Conservation (phyloP, 2,329 filamentous ascomycete species). For the Cadophora sp. region DNA sequence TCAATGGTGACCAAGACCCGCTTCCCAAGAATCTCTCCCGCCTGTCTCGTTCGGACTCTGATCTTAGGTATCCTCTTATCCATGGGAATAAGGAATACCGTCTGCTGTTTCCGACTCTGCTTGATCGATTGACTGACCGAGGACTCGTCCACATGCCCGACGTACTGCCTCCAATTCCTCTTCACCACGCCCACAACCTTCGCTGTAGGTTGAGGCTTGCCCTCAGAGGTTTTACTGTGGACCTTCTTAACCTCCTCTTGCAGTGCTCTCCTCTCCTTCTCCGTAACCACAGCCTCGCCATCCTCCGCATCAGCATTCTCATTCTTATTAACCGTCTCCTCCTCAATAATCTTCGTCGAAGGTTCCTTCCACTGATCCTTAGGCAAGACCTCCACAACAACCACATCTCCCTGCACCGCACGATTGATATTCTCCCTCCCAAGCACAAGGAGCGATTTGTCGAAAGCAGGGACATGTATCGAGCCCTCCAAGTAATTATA, state of each 20-base stretch:
- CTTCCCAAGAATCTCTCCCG: conserved; percentile 86
- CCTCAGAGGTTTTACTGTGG: conserved; percentile 78
- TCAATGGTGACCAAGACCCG: conserved; percentile 93
- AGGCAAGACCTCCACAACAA: conserved; percentile 91
- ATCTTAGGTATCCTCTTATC: conserved; percentile 98
- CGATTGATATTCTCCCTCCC: conserved; percentile 97
- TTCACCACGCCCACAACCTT: conserved; percentile 92
- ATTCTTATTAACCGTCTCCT: conserved; percentile 88
- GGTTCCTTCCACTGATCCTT: conserved; percentile 97
- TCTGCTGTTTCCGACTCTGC: conserved; percentile 85
- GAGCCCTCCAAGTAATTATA: conserved; percentile 98
- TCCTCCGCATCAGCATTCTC: conserved; percentile 91
- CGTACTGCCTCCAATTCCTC: conserved; percentile 97
- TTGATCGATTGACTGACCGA: conserved; percentile 77
- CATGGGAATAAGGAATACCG: conserved; percentile 95
- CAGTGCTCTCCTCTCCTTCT: conserved; percentile 83
- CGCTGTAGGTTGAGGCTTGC: conserved; percentile 85
- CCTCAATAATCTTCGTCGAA: conserved; percentile 94
- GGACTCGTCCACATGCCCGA: conserved; percentile 90
- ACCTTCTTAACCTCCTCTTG: conserved; percentile 91
- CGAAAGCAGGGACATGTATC: conserved; percentile 87
- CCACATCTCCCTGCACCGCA: conserved; percentile 87
- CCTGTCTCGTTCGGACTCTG: conserved; percentile 87
- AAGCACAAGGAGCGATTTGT: conserved; percentile 85
- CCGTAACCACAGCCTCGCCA: conserved; percentile 78